These are phyloP conservation scores for Alternaria gaisen DNA, from an alignment of 2,329 filamentous ascomycete species.

Conservation along the genomic window DNA sequence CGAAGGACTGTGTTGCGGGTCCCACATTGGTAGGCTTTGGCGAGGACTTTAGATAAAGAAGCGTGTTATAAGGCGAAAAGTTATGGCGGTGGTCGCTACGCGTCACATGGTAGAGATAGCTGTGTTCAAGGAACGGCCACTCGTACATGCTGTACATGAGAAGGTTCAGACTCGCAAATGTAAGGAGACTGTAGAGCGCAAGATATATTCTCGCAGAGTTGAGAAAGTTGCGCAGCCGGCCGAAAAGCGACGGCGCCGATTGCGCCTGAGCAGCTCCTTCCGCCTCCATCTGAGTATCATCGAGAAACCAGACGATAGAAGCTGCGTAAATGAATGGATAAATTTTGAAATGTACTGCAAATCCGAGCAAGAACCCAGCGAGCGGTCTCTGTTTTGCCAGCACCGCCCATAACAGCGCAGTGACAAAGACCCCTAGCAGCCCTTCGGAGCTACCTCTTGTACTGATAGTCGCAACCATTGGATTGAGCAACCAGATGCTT, in stretches of 20 bases:
- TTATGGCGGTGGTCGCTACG: slow-evolving; percentile 97
- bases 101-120: slow-evolving; percentile 90
- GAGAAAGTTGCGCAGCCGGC: slow-evolving; percentile 34
- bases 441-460: slow-evolving; percentile 95
- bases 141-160: slow-evolving; percentile 82
- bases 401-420: slow-evolving; percentile 84
- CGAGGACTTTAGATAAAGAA: slow-evolving; percentile 86
- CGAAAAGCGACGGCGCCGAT: slow-evolving; percentile 30
- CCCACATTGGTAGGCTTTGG: slow-evolving; percentile 29
- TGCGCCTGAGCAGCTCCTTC: slow-evolving; percentile 9
- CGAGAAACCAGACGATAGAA: slow-evolving; percentile 82
- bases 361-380: slow-evolving; percentile 78
- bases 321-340: slow-evolving; percentile 96
- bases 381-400: slow-evolving; percentile 68
- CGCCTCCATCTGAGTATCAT: slow-evolving; percentile 56
- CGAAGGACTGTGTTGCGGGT: slow-evolving; percentile 53
- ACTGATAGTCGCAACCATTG: slow-evolving; percentile 97
- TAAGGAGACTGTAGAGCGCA: slow-evolving; percentile 70
- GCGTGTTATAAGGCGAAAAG: slow-evolving; percentile 94
- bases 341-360: slow-evolving; percentile 96
- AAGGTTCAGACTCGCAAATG: slow-evolving; percentile 77
- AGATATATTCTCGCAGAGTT: slow-evolving; percentile 63
- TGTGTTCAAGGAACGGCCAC: slow-evolving; percentile 83
- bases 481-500: slow-evolving; percentile 92
- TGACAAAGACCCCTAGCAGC: slow-evolving; percentile 82